Evolutionary conservation across 1,284 basidiomycete genomes (phyloP).

Genomic region (Waitea zeae): DNA sequence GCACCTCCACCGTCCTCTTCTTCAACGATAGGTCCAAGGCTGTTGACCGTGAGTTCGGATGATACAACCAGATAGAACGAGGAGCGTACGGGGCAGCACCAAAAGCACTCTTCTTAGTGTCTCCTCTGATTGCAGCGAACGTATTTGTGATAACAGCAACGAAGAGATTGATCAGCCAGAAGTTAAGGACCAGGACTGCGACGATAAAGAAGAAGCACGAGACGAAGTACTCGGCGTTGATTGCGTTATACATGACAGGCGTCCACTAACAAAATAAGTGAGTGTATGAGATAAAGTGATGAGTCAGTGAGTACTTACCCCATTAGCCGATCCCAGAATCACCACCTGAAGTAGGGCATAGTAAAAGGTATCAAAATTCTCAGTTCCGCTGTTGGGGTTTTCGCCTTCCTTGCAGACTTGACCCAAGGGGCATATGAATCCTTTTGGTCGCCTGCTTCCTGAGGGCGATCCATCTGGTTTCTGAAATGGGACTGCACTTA

Average conservation of each 20-base stretch:
- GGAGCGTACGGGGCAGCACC: conserved; percentile 51
- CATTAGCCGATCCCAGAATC: conserved; percentile 69
- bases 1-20: conserved; percentile 42
- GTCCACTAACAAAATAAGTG: conserved; percentile 33
- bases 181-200: conserved; percentile 73
- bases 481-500: conserved; percentile 14
- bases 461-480: background rate
- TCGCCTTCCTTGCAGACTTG: conserved; percentile 54
- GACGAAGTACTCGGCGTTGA: conserved; percentile 83
- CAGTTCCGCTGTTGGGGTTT: conserved; percentile 55
- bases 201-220: conserved; percentile 84
- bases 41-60: conserved; percentile 10
- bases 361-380: conserved; percentile 88
- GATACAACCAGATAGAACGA: background rate
- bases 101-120: conserved; percentile 89
- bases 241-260: conserved; percentile 77
- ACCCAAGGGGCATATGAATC: conserved; percentile 73
- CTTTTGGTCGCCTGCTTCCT: conserved; percentile 24
- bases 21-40: conserved; percentile 28
- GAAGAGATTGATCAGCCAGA: conserved; percentile 90
- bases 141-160: conserved; percentile 95
- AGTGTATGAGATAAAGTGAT: background rate
- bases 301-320: conserved; percentile 24
- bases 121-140: conserved; percentile 77
- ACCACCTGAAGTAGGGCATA: conserved; percentile 72